Conservation (phyloP, 2,329 filamentous ascomycete species). For the Aspergillus ochraceoroseus region DNA sequence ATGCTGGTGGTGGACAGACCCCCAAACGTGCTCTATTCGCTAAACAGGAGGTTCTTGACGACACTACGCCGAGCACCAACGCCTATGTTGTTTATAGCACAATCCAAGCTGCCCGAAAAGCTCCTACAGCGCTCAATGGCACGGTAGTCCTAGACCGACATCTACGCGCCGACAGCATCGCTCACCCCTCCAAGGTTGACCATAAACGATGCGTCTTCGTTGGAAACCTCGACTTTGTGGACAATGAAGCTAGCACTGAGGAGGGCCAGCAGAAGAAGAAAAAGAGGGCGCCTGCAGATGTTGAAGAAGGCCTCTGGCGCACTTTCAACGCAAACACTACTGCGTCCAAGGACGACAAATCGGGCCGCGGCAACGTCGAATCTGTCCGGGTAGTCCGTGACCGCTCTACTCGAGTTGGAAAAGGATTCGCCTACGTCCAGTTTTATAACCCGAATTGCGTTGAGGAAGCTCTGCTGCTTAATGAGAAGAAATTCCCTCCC, state of each 20-base stretch:
- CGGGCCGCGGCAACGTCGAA: slow-evolving; percentile 72
- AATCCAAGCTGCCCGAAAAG: slow-evolving; percentile 66
- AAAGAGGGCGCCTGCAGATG: slow-evolving; percentile 71
- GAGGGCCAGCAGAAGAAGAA: slow-evolving; percentile 63
- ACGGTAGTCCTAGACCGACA: slow-evolving; percentile 79
- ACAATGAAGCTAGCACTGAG: slow-evolving; percentile 71
- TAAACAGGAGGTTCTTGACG: slow-evolving; percentile 81
- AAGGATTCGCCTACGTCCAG: slow-evolving; percentile 96
- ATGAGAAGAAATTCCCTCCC: slow-evolving; percentile 89
- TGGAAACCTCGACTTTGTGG: slow-evolving; percentile 92
- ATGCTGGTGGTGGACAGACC: slow-evolving; percentile 62
- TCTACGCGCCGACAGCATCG: slow-evolving; percentile 82
- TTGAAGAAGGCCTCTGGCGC: slow-evolving; percentile 71
- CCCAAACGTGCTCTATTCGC: slow-evolving; percentile 95
- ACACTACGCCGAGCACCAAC: slow-evolving; percentile 88
- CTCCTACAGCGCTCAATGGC: slow-evolving; percentile 74
- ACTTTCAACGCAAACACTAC: slow-evolving; percentile 38
- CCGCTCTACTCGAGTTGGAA: slow-evolving; percentile 83
- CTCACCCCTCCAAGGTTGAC: slow-evolving; percentile 76
- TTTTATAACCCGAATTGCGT: slow-evolving; percentile 86
- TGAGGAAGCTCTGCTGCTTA: slow-evolving; percentile 79
- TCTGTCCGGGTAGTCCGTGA: slow-evolving; percentile 91
- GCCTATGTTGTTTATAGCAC: slow-evolving; percentile 89
- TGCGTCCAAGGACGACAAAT: slow-evolving; percentile 26
- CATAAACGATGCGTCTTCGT: slow-evolving; percentile 92